Conservation (phyloP, 768 basidiomycete genomes). For the Tylopilus subfusipes region DNA sequence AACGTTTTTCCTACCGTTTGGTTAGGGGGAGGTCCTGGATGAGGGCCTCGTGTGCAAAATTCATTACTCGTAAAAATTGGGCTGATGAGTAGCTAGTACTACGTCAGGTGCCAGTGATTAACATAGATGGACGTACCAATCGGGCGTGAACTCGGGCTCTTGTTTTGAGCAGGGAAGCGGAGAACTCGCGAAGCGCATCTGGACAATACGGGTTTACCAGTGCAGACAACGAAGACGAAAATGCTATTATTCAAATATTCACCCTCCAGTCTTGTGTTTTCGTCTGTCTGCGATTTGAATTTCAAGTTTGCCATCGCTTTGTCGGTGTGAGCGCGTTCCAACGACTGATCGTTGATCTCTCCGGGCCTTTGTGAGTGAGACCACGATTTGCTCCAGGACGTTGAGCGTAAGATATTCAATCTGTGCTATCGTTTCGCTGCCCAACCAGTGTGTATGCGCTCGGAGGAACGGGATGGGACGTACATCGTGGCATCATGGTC, state of each 20-base stretch:
- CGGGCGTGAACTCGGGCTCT: slow-evolving; percentile 36
- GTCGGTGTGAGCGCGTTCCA: slow-evolving; percentile 4
- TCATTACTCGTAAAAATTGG: slow-evolving; percentile 62
- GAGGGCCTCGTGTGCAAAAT: slow-evolving; percentile 68
- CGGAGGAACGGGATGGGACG: neutral
- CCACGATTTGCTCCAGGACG: slow-evolving; percentile 32
- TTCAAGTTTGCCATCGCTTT: slow-evolving; percentile 25
- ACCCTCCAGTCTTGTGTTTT: slow-evolving; percentile 33
- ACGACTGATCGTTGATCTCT: neutral
- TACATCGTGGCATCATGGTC: slow-evolving; percentile 5
- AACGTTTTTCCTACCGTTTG: slow-evolving; percentile 48
- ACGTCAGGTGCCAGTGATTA: neutral
- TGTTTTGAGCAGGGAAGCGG: slow-evolving; percentile 37
- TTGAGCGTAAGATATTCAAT: slow-evolving; percentile 31
- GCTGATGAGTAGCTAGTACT: slow-evolving; percentile 39
- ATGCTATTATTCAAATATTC: slow-evolving; percentile 13
- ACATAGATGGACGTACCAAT: slow-evolving; percentile 34
- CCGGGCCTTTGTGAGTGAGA: slow-evolving; percentile 9
- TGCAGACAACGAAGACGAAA: neutral
- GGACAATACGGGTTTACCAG: neutral
- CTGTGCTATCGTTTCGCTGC: slow-evolving; percentile 23
- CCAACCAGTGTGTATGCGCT: slow-evolving; percentile 2
- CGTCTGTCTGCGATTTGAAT: slow-evolving; percentile 37
- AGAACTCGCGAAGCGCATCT: slow-evolving; percentile 26
- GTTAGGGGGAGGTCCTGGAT: slow-evolving; percentile 52